phyloP scores from a whole-genome alignment of 345 rosid genomes.

The Diplotaxis tenuifolia region DNA sequence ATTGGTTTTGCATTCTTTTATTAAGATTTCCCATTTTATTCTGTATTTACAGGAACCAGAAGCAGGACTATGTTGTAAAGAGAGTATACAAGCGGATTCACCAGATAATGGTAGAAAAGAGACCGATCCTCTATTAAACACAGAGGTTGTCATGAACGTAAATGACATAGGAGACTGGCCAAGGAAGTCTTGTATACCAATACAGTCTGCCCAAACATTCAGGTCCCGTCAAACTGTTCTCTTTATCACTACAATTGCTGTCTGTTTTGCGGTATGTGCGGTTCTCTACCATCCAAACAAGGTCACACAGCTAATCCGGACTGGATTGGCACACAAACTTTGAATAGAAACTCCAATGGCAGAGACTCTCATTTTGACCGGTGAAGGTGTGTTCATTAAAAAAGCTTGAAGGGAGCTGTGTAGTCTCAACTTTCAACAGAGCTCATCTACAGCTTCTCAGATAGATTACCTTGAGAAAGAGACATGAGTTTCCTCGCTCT shows the following conservation, averaged over 20 bases:
- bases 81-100: constrained; percentile 27
- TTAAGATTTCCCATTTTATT: neutral
- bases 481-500: constrained; percentile 5
- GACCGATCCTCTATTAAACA: constrained; percentile 50
- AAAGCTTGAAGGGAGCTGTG: constrained; percentile 19
- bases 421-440: constrained; percentile 15
- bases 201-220: constrained; percentile 31
- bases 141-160: constrained; percentile 50
- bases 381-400: neutral
- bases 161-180: constrained; percentile 44
- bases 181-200: constrained; percentile 41
- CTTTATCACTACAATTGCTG: constrained; percentile 42
- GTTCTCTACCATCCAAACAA: constrained; percentile 67
- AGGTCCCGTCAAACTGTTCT: constrained; percentile 48
- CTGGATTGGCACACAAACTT: constrained; percentile 43
- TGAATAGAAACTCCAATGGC: neutral
- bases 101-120: constrained; percentile 33
- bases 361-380: constrained; percentile 1
- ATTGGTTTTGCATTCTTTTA: neutral
- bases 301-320: constrained; percentile 61
- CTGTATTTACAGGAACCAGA: constrained; percentile 48
- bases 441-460: constrained; percentile 22
- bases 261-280: constrained; percentile 74
- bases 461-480: constrained; percentile 16
- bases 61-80: constrained; percentile 29